Evolutionary conservation across 2,329 filamentous ascomycete species (phyloP).

Genomic region (Penicillium freii): DNA sequence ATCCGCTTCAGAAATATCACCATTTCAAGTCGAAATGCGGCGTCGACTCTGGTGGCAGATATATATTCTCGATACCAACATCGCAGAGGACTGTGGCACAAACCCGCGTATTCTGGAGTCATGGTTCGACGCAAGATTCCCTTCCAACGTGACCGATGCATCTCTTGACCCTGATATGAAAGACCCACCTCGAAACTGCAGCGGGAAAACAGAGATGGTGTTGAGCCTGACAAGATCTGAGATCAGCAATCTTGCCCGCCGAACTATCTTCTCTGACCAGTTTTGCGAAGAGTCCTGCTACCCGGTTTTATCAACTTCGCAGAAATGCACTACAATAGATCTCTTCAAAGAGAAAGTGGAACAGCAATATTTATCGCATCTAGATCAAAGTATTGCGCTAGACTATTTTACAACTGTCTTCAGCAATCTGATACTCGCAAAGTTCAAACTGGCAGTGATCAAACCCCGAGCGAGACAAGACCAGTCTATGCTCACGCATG

Average conservation of each 20-base stretch:
- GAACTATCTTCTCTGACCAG: constrained; percentile 21
- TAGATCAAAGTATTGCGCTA: constrained; percentile 14
- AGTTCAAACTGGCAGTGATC: constrained; percentile 14
- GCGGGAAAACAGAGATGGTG: constrained; percentile 25
- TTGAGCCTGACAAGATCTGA: constrained; percentile 23
- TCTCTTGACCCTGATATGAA: constrained; percentile 16
- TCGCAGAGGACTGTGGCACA: constrained; percentile 10
- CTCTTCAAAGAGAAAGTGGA: constrained; percentile 14
- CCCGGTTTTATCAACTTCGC: not conserved
- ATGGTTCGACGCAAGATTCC: constrained; percentile 13
- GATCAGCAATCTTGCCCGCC: constrained; percentile 20
- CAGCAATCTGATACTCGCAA: constrained; percentile 14
- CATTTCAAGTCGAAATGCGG: constrained; percentile 22
- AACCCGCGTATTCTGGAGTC: constrained; percentile 14
- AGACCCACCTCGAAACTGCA: not conserved
- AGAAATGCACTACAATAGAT: constrained; percentile 23
- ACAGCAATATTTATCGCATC: constrained; percentile 11
- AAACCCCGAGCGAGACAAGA: constrained; percentile 6
- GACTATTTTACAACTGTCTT: constrained; percentile 15
- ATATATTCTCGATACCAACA: not conserved
- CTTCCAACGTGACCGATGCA: constrained; percentile 18
- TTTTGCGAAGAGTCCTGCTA: constrained; percentile 22
- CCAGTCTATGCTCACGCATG: not conserved
- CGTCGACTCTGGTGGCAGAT: constrained; percentile 7
- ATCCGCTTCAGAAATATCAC: not conserved